A percentile compares a stretch with the other conserved stretches of the same genome.
These are phyloP conservation scores for Pontederia crassipes DNA, from an alignment of 176 grass and related monocot species.

Conservation along the genomic window DNA sequence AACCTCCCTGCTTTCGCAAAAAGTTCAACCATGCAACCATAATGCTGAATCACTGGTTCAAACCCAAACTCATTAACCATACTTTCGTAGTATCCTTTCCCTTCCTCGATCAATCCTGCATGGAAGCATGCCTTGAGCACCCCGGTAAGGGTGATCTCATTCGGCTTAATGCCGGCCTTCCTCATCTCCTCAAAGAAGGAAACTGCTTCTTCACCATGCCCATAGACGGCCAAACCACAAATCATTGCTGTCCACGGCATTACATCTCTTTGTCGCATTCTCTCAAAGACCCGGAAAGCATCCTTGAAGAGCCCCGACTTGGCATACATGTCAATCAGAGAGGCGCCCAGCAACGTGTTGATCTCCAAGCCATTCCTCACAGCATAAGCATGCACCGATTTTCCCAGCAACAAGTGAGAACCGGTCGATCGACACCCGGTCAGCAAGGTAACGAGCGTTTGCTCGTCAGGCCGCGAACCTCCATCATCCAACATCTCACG, in stretches of 20 bases:
- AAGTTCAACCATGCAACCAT: slow-evolving; percentile 60
- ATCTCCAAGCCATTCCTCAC: slow-evolving; percentile 2
- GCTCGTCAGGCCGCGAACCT: slow-evolving; percentile 2
- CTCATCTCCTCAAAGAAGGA: slow-evolving; percentile 44
- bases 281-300: slow-evolving; percentile 23
- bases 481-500: slow-evolving; percentile 19
- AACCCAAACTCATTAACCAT: slow-evolving; percentile 35
- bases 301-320: slow-evolving; percentile 26
- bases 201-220: slow-evolving; percentile 20
- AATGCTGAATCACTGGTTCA: slow-evolving; percentile 49
- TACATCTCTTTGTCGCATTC: slow-evolving; percentile 22
- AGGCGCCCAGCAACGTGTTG: slow-evolving; percentile 25
- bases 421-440: slow-evolving; percentile 16
- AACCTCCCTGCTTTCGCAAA: slow-evolving; percentile 46
- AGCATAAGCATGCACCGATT: slow-evolving; percentile 34
- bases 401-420: slow-evolving; percentile 23
- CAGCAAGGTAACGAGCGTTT: slow-evolving; percentile 33
- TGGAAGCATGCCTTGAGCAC: slow-evolving; percentile 38
- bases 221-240: slow-evolving; percentile 25
- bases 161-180: slow-evolving; percentile 23
- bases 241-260: slow-evolving; percentile 56
- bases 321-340: slow-evolving; percentile 41
- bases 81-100: slow-evolving; percentile 27
- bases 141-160: slow-evolving; percentile 40
- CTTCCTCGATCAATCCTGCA: slow-evolving; percentile 43